Evolutionary conservation across 2,329 filamentous ascomycete genomes (phyloP), one percentile per base, ranked within the genome.

Genomic region (Neonectria ditissima): DNA sequence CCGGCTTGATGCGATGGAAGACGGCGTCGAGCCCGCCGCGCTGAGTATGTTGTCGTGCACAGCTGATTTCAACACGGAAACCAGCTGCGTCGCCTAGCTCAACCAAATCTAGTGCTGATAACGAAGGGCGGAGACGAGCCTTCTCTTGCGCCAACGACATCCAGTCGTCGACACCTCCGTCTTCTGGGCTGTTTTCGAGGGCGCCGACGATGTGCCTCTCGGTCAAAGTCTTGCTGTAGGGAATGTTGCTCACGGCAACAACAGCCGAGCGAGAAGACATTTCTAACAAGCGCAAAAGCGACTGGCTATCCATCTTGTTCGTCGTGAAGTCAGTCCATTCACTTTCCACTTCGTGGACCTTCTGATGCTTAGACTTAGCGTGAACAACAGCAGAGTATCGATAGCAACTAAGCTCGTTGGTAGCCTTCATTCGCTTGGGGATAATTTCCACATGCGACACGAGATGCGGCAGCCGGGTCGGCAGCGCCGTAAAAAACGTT

Each of bases 31-130:
- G 24, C 0, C 66, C 72, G 14, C 75, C 75, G 1, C 45, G 57
- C n/a, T 72, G 73, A 13, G 65, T 63, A 18, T 59, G 24, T 41
- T 81, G 81, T n/a, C 78, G 74, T 0, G 84, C 85, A 65, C 83
- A 84, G 56, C 79, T 78, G 4, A 79, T 67, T 22, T 85, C 80
- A n/a, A 85, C 83, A 20, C 79, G 72, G 63, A 82, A 86, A 20
- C 83, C 82, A 16, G 77, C 70, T n/a, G 69, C 66, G 26, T 76
- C 6, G 4, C 69, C 72, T 1, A 78, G 30, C 3, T 69, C 55
- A 1, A 56, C 64, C 8, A 76, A 50, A 3, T 74, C 72, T 3
- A 60, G 10, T 0, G 67, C 62, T 1, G 65, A 68, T 1, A 67
- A 59, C 0, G 65, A 69, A 5, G 59, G 39, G n/a, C 32, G 56